A percentile compares a stretch with the other conserved stretches of the same genome.
phyloP scores from a whole-genome alignment of 2,329 filamentous ascomycete genomes.

The Penicillium sp. region DNA sequence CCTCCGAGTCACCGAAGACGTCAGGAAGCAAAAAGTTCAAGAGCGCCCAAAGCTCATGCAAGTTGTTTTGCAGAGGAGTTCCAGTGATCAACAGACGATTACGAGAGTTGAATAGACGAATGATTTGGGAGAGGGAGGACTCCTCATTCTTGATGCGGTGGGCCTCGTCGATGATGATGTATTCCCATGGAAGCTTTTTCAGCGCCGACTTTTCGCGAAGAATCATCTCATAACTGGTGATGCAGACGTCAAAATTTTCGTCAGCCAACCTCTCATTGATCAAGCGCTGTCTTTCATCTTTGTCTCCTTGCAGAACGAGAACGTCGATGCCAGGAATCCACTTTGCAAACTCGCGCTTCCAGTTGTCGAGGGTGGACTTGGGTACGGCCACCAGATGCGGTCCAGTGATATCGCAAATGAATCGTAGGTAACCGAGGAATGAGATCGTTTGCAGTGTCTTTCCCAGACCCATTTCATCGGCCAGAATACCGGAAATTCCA shows the following conservation, averaged over 20 bases:
- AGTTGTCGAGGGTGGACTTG: slow-evolving; percentile 97
- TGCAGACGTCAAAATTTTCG: slow-evolving; percentile 94
- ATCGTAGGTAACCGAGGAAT: slow-evolving; percentile 89
- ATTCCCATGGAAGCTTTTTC: slow-evolving; percentile 98
- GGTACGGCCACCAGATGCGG: slow-evolving; percentile 89
- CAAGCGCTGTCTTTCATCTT: slow-evolving; percentile 81
- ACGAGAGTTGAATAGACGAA: slow-evolving; percentile 89
- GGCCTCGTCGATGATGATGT: slow-evolving; percentile 97
- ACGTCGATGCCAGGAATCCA: slow-evolving; percentile 98
- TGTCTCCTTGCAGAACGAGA: slow-evolving; percentile 85
- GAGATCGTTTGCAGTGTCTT: slow-evolving; percentile 97
- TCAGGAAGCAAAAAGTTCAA: slow-evolving; percentile 97
- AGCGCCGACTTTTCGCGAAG: slow-evolving; percentile 88
- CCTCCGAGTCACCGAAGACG: slow-evolving; percentile 92
- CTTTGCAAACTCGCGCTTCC: slow-evolving; percentile 86
- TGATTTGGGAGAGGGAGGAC: slow-evolving; percentile 92
- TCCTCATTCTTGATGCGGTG: slow-evolving; percentile 99
- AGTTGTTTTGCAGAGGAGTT: slow-evolving; percentile 93
- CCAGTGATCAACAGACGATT: slow-evolving; percentile 94
- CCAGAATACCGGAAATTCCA: slow-evolving; percentile 94
- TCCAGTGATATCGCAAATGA: slow-evolving; percentile 80
- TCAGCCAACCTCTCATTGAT: slow-evolving; percentile 89
- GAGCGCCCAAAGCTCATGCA: slow-evolving; percentile 95
- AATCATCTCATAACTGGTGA: slow-evolving; percentile 99
- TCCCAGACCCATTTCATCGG: slow-evolving; percentile 97